Conservation (phyloP, 2,329 filamentous ascomycete species). For the Cercospora berteroae region DNA sequence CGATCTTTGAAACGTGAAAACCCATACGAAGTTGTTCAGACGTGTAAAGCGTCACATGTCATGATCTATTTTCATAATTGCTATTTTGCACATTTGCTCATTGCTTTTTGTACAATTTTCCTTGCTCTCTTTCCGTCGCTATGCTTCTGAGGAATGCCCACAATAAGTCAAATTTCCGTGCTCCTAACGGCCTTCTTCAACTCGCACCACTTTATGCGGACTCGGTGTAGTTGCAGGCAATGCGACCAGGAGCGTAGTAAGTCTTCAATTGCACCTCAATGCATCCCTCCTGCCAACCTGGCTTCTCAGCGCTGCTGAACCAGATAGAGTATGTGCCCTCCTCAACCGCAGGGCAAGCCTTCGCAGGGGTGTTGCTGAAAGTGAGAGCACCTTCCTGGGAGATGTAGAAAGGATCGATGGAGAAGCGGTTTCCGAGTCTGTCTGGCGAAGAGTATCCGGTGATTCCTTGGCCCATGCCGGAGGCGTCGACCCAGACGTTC, state of each 20-base stretch:
- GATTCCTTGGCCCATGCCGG: slow-evolving; percentile 15
- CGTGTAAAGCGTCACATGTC: background rate
- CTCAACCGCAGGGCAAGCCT: slow-evolving; percentile 15
- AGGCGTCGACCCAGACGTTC: slow-evolving; percentile 20
- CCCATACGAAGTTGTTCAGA: background rate
- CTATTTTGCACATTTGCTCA: background rate
- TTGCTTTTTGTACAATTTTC: background rate
- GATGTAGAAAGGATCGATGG: slow-evolving; percentile 12
- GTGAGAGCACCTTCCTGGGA: slow-evolving; percentile 12
- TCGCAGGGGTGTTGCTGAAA: slow-evolving; percentile 12
- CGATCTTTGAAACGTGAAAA: background rate
- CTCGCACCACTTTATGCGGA: background rate
- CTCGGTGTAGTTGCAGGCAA: slow-evolving; percentile 16
- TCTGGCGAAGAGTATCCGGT: slow-evolving; percentile 18
- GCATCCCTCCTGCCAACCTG: slow-evolving; percentile 15
- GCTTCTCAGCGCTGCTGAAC: slow-evolving; percentile 14
- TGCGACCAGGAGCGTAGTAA: slow-evolving; percentile 8
- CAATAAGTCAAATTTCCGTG: background rate
- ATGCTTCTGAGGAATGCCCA: background rate
- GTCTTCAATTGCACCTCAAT: slow-evolving; percentile 11
- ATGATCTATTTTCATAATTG: background rate
- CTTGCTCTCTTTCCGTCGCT: background rate
- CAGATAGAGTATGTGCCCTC: slow-evolving; percentile 10
- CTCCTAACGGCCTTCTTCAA: background rate
- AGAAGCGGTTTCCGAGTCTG: background rate